phyloP scores from a whole-genome alignment of 768 basidiomycete species.

The Rhodotorula graminis region DNA sequence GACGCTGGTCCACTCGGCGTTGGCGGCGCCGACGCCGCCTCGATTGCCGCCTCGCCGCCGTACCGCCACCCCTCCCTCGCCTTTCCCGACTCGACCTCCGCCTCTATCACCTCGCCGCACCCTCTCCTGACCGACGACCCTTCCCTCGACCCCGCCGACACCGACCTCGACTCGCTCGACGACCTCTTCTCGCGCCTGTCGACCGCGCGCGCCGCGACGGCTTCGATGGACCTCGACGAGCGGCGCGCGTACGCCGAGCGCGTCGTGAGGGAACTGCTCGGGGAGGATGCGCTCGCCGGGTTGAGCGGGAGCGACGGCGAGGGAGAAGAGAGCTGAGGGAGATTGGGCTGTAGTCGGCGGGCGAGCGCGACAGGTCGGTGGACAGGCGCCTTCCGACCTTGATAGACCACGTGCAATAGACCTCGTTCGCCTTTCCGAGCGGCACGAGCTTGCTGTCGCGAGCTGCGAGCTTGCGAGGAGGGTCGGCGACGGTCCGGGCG shows the following conservation, averaged over 20 bases:
- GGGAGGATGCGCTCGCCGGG: neutral
- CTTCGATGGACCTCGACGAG: neutral
- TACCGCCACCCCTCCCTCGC: neutral
- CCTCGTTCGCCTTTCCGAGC: too few relatives aligned
- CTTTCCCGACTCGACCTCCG: too few relatives aligned
- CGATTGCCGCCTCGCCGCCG: neutral
- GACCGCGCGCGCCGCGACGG: neutral
- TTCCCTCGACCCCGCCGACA: neutral
- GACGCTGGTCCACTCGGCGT: neutral
- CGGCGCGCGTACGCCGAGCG: neutral
- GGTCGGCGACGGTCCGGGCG: too few relatives aligned
- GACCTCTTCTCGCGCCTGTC: neutral
- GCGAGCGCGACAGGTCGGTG: too few relatives aligned
- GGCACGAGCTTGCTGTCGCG: too few relatives aligned
- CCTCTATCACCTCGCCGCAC: neutral
- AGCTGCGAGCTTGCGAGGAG: too few relatives aligned
- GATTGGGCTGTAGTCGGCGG: too few relatives aligned
- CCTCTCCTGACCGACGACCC: neutral
- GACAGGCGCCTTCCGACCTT: too few relatives aligned
- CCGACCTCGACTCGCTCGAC: neutral
- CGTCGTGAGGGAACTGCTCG: neutral
- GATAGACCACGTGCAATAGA: too few relatives aligned
- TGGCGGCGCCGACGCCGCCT: neutral
- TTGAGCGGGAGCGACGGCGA: neutral
- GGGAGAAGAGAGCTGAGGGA: neutral